Conservation (phyloP, 192 early-diverging fungal species). For the Nowakowskiella sp. region DNA sequence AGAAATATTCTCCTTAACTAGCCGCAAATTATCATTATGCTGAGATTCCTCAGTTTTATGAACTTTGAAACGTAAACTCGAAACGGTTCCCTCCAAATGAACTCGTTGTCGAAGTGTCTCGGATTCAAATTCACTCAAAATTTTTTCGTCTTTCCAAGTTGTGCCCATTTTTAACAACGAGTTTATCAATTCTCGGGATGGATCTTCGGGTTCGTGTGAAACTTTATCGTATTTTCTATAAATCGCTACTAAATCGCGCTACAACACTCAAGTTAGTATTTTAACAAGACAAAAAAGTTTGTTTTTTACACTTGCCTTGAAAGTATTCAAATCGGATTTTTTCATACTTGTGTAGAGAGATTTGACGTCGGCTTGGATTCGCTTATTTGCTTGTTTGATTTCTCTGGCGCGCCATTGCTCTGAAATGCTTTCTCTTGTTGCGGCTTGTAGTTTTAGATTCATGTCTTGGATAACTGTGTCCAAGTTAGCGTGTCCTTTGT, state of each 20-base stretch:
- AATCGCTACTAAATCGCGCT: not conserved
- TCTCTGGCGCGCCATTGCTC: conserved; percentile 20
- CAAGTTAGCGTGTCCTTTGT: conserved; percentile 27
- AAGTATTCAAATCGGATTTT: conserved; percentile 2
- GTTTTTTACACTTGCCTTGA: conserved; percentile 10
- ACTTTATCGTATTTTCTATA: conserved; percentile 6
- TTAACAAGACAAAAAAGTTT: conserved; percentile 4
- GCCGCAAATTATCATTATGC: conserved; percentile 28
- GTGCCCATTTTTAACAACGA: conserved; percentile 14
- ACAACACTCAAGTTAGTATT: conserved; percentile 8
- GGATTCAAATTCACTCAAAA: not conserved
- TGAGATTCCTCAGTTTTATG: conserved; percentile 29
- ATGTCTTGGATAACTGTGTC: conserved; percentile 37
- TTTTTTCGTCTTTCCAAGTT: conserved; percentile 15
- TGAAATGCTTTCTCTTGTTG: conserved; percentile 20
- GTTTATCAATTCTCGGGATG: conserved; percentile 30
- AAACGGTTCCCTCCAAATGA: conserved; percentile 38
- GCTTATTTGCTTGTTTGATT: conserved; percentile 16
- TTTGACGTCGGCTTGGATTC: conserved; percentile 34
- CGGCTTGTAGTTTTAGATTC: conserved; percentile 34
- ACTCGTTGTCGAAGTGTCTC: conserved; percentile 24
- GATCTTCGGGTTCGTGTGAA: conserved; percentile 11
- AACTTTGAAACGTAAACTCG: conserved; percentile 28
- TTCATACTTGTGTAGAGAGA: conserved; percentile 23
- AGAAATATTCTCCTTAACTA: conserved; percentile 37